A percentile compares a stretch with the other conserved stretches of the same genome.
These are phyloP conservation scores for Scutellaria minor DNA, from an alignment of 257 asterid genomes.

Conservation along the genomic window DNA sequence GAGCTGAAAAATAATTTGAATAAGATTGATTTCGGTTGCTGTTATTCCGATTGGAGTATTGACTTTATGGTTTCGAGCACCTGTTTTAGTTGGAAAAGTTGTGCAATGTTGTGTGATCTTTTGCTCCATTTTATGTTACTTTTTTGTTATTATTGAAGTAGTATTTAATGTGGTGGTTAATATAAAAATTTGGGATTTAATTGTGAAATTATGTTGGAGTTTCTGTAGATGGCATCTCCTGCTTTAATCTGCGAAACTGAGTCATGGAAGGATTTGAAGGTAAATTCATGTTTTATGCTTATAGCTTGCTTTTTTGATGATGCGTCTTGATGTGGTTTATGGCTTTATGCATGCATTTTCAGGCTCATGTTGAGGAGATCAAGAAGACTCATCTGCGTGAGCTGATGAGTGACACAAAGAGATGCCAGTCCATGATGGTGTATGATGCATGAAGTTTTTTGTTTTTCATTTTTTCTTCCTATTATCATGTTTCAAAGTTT, in stretches of 20 bases:
- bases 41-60: conserved; percentile 11
- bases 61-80: conserved; percentile 7
- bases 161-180: neutral
- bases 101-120: neutral
- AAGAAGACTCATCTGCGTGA: conserved; percentile 87
- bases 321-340: conserved; percentile 32
- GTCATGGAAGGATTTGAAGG: conserved; percentile 90
- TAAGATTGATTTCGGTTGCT: conserved; percentile 21
- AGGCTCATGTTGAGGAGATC: conserved; percentile 87
- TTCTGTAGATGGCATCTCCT: conserved; percentile 71
- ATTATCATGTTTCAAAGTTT: conserved; percentile 11
- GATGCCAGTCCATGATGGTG: conserved; percentile 90
- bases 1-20: conserved; percentile 12
- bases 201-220: conserved; percentile 32
- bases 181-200: conserved; percentile 21
- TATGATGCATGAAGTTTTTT: conserved; percentile 42
- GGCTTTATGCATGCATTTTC: conserved; percentile 39
- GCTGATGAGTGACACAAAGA: conserved; percentile 68
- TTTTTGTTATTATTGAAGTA: neutral
- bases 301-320: conserved; percentile 2
- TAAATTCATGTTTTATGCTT: conserved; percentile 29
- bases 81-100: conserved; percentile 7
- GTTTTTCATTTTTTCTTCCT: neutral
- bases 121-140: neutral
- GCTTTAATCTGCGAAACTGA: conserved; percentile 67